A percentile compares a stretch with the other conserved stretches of the same genome.
These are phyloP conservation scores for Sordariomycetes sp. DNA, from an alignment of 2,329 filamentous ascomycete species.

Conservation along the genomic window DNA sequence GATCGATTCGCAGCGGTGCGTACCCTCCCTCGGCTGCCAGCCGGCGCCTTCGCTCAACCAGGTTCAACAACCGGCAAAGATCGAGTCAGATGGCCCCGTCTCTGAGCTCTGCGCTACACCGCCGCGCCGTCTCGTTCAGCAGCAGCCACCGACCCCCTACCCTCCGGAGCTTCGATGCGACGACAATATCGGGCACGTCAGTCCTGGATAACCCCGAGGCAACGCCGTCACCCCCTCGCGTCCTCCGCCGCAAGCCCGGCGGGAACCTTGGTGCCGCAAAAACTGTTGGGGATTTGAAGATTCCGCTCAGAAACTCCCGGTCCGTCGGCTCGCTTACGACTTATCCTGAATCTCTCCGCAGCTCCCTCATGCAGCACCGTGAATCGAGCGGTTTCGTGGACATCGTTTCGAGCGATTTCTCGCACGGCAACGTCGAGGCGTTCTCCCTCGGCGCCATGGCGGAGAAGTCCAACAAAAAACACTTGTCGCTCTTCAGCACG, in stretches of 20 bases:
- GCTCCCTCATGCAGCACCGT: conserved; percentile 30
- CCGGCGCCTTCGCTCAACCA: not conserved
- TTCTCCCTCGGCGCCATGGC: conserved; percentile 48
- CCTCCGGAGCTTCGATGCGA: conserved; percentile 48
- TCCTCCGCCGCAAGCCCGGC: conserved; percentile 59
- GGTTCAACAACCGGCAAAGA: conserved; percentile 26
- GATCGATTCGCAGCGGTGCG: conserved; percentile 11
- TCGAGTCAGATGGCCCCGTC: conserved; percentile 36
- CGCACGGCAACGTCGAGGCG: conserved; percentile 23
- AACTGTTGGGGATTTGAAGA: conserved; percentile 49
- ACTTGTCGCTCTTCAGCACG: conserved; percentile 44
- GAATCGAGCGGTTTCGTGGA: conserved; percentile 27
- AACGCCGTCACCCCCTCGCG: conserved; percentile 39
- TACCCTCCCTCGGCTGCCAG: not conserved
- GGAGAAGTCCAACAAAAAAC: conserved; percentile 18
- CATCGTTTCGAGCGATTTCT: conserved; percentile 27
- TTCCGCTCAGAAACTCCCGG: conserved; percentile 34
- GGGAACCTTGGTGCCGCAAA: conserved; percentile 59
- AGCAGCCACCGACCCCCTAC: conserved; percentile 38
- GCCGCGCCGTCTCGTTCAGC: conserved; percentile 46
- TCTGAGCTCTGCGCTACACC: conserved; percentile 34
- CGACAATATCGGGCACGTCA: conserved; percentile 37
- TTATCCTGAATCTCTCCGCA: conserved; percentile 46
- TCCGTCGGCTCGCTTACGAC: conserved; percentile 47
- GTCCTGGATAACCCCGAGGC: conserved; percentile 7